These are phyloP conservation scores for Ophiostoma sp. DNA, from an alignment of 2,329 filamentous ascomycete genomes.

Conservation along the genomic window DNA sequence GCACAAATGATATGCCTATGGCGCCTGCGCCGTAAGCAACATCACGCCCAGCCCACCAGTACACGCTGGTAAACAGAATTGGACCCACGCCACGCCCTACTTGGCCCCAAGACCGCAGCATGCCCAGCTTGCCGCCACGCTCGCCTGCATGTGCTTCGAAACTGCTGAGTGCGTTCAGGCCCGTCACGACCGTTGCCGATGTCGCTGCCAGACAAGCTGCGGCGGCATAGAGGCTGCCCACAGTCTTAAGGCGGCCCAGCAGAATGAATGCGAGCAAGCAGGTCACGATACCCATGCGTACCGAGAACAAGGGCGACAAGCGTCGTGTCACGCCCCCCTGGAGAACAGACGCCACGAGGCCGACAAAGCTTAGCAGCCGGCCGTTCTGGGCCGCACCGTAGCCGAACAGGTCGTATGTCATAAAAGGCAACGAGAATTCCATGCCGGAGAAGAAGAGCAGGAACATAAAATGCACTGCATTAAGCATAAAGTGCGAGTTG, in stretches of 20 bases:
- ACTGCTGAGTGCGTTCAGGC: conserved; percentile 83
- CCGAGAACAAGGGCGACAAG: conserved; percentile 71
- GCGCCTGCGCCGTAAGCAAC: conserved; percentile 78
- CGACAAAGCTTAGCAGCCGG: conserved; percentile 81
- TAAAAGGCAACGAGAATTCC: conserved; percentile 95
- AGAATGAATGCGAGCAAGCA: conserved; percentile 77
- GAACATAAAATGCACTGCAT: conserved; percentile 81
- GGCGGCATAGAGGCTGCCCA: conserved; percentile 70
- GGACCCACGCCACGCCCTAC: conserved; percentile 82
- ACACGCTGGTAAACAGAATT: conserved; percentile 85
- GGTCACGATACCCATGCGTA: conserved; percentile 71
- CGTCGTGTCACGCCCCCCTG: conserved; percentile 89
- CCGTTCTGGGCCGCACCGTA: conserved; percentile 78
- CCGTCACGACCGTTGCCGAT: conserved; percentile 89
- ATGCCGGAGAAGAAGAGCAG: conserved; percentile 96
- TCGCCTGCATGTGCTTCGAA: conserved; percentile 79
- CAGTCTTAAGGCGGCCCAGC: conserved; percentile 63
- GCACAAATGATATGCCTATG: conserved; percentile 70
- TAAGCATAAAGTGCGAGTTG: conserved; percentile 78
- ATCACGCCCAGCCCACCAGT: conserved; percentile 96
- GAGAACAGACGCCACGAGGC: conserved; percentile 82
- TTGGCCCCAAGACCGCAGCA: conserved; percentile 77
- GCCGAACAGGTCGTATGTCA: conserved; percentile 90
- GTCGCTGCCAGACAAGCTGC: conserved; percentile 82
- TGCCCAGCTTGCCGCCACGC: conserved; percentile 79